These are phyloP conservation scores for Debaryomyces singareniensis DNA, from an alignment of 1,139 yeast species.

Conservation along the genomic window DNA sequence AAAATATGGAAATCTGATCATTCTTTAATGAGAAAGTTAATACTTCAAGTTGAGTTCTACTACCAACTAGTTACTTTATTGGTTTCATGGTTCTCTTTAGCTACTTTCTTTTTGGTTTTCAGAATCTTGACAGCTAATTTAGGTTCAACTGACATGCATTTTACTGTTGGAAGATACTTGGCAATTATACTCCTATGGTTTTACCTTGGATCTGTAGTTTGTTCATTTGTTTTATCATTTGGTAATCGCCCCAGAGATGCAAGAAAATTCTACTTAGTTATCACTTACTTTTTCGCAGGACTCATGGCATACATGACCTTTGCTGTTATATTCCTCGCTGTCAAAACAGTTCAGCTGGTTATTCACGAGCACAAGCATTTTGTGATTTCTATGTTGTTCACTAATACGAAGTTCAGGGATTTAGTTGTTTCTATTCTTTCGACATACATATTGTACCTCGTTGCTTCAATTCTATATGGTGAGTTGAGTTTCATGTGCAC, in stretches of 20 bases:
- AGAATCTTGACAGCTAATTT: constrained; percentile 53
- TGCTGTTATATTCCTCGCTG: constrained; percentile 80
- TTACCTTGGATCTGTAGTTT: constrained; percentile 35
- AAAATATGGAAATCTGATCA: constrained; percentile 67
- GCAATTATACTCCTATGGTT: constrained; percentile 40
- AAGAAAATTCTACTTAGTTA: constrained; percentile 35
- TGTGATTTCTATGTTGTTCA: constrained; percentile 43
- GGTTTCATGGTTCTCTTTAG: constrained; percentile 77
- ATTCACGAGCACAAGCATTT: constrained; percentile 35
- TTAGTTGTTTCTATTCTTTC: constrained; percentile 80
- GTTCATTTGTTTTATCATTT: constrained; percentile 41
- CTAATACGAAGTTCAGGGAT: constrained; percentile 69
- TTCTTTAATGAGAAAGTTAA: constrained; percentile 51
- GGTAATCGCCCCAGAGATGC: constrained; percentile 47
- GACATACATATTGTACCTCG: constrained; percentile 74
- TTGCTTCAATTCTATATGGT: constrained; percentile 68
- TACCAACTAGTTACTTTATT: constrained; percentile 61
- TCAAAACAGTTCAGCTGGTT: constrained; percentile 51
- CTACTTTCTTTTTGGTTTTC: constrained; percentile 71
- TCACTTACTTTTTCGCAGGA: constrained; percentile 36
- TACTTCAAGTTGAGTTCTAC: constrained; percentile 62
- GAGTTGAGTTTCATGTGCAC: constrained; percentile 81
- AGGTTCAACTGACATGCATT: constrained; percentile 43
- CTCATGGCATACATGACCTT: constrained; percentile 45
- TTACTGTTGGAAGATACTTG: constrained; percentile 36